Evolutionary conservation across 352 stramenopile genomes (phyloP), one percentile per base, ranked within the genome.

Genomic region (Globisporangium radiosum): DNA sequence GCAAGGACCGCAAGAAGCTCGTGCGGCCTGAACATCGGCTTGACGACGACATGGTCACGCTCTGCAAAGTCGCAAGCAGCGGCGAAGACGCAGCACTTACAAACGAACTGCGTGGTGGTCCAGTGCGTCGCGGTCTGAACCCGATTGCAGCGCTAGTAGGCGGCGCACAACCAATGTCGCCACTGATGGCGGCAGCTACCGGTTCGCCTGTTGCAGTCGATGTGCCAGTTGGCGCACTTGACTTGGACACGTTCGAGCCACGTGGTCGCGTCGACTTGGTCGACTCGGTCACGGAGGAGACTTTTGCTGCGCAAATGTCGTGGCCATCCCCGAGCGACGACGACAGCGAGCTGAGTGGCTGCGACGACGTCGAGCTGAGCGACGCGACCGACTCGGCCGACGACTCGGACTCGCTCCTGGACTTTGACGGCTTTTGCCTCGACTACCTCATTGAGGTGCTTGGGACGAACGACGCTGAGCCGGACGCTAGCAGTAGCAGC

Each of bases 1-100:
- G 80, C 63, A 84, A 85, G 56, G 73, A 81, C 36, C 78, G 72
- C 63, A 87, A 79, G 66, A 82, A 68, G 36, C 76, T 72, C 63
- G 75, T 68, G 9, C 56, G 78, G n/a, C 64, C 75, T 13, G 76
- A 87, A 54, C 78, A 87, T 60, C 72, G 75, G 25, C 81, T 88
- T 58, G 76, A 85, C 42, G 65, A 78, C 17, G 64, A 69, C 39
- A 74, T 71, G 56, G 47, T 69, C 17, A 58, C 59, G 53, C 56
- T 68, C 17, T 74, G 67, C 55, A 60, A 55, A 40, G 56, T 33
- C 36, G 62, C 57, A 36, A 56, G 43, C 40, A 63, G 25, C 11
- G n/a, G 17, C 25, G 42, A 13, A 33, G 50, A 42, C 39, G 39
- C 19, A 1, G 40, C 52, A 39, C 14, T 19, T 11, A 25, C 17